Evolutionary conservation across 2,329 filamentous ascomycete species (phyloP), one percentile per base, ranked within the genome.

Genomic region (Fusarium protoensiforme): DNA sequence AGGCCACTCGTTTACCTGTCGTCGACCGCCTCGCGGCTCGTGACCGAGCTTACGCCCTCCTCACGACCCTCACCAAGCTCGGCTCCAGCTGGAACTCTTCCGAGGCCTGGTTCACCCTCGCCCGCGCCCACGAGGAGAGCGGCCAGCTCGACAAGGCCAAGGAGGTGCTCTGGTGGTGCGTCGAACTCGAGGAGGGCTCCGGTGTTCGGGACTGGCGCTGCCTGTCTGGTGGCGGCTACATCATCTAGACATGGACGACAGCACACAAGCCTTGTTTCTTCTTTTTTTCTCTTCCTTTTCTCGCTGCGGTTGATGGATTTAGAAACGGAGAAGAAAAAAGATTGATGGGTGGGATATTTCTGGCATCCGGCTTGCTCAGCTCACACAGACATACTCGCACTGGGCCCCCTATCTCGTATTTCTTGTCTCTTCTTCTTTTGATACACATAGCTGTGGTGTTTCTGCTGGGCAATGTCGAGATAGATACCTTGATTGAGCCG

Each of bases 111-210:
- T 96, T 94, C 78, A 90, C 93, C 6, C 88, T 99, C 36, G 94
- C 95, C 1, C 88, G 94, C 71, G 95, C 94, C 11, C 94, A 98
- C 78, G 96, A 99, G 82, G 91, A 95, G 79, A 93, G 94, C 65
- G 93, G 93, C 0, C 94, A 98, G 84, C 83, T 90, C 2, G 93
- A 96, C 39, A 97, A 96, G 85, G 93, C 96, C 16, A 97, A 95
- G 84, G 93, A 96, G 76, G 94, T 95, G 53, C 87, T 98, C 8
- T 98, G 96, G 96, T 98, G 96, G 95, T 97, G 95, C 77, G 93
- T 99, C 14, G 95, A 98, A 83, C 86, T 99, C 33, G 96, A 98
- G 80, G 96, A 99, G 80, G 91, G 90, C 9, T 91, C 90, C 73
- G 94, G 92, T 0, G 89, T 98, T 56, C 90, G 96, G 65, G 88